Percentiles rank a stretch among this genome's conserved stretches.
Conservation (phyloP, 1,284 basidiomycete species). For the Porogramme epimiltina region DNA sequence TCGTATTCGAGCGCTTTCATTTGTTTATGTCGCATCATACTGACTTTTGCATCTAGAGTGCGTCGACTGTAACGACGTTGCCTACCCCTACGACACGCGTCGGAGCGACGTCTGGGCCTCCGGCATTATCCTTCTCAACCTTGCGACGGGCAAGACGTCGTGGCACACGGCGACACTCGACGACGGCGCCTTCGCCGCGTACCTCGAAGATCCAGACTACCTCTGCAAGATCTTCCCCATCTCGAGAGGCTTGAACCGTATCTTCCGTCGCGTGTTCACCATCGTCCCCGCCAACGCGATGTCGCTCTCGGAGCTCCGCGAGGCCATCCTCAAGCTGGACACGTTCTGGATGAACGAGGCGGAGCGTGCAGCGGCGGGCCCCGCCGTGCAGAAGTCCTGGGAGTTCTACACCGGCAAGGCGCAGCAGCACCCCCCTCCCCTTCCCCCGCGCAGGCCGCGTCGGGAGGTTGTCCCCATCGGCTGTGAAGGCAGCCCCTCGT, state of each 20-base stretch:
- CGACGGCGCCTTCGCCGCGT: slow-evolving; percentile 67
- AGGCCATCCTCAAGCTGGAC: slow-evolving; percentile 22
- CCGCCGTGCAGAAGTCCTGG: slow-evolving; percentile 9
- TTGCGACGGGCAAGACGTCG: slow-evolving; percentile 86
- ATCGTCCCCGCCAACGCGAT: slow-evolving; percentile 53
- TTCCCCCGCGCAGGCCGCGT: background rate
- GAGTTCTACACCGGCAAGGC: slow-evolving; percentile 2
- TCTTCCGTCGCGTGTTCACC: slow-evolving; percentile 63
- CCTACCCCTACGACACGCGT: slow-evolving; percentile 60
- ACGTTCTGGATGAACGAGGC: slow-evolving; percentile 31
- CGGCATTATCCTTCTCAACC: slow-evolving; percentile 50
- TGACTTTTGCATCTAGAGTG: slow-evolving; percentile 20
- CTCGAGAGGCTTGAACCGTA: slow-evolving; percentile 53
- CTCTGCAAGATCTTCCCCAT: slow-evolving; percentile 75
- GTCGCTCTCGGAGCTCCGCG: slow-evolving; percentile 61
- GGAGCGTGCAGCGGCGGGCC: slow-evolving; percentile 15
- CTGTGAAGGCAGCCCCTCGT: background rate
- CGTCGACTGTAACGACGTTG: slow-evolving; percentile 14
- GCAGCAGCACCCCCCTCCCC: background rate
- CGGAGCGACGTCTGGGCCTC: slow-evolving; percentile 92
- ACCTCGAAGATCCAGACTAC: slow-evolving; percentile 53
- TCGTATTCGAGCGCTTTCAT: slow-evolving; percentile 14
- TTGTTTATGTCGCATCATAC: background rate
- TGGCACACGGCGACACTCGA: slow-evolving; percentile 77
- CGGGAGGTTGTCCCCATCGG: background rate